These are phyloP conservation scores for Skeletonema costatum DNA, from an alignment of 108 stramenopile genomes.

Conservation along the genomic window DNA sequence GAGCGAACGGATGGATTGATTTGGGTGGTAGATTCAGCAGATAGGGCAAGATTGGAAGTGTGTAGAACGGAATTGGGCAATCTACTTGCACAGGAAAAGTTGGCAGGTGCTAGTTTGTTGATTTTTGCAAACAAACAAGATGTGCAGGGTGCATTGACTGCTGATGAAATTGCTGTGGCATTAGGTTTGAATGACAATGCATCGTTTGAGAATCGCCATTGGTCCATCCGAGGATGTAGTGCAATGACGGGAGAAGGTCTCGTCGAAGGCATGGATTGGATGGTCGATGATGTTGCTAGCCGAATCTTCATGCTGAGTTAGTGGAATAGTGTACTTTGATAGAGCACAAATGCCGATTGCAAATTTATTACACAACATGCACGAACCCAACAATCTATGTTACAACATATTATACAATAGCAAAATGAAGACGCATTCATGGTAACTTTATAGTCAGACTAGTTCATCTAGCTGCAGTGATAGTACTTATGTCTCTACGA, in stretches of 20 bases:
- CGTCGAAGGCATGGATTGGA: constrained; percentile 94
- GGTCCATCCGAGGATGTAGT: constrained; percentile 88
- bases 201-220: constrained; percentile 84
- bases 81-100: constrained; percentile 93
- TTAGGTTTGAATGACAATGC: constrained; percentile 72
- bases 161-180: constrained; percentile 73
- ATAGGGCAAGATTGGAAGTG: constrained; percentile 79
- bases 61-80: constrained; percentile 85
- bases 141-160: constrained; percentile 77
- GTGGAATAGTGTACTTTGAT: not conserved
- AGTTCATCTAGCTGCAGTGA: no score
- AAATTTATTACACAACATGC: not conserved
- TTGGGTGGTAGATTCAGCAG: constrained; percentile 98
- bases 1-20: constrained; percentile 98
- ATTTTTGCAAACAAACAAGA: constrained; percentile 99
- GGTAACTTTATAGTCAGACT: not conserved
- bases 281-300: constrained; percentile 91
- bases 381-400: not conserved
- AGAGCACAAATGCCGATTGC: no score
- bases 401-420: not conserved
- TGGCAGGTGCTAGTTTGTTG: constrained; percentile 95
- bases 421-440: not conserved
- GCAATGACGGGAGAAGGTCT: constrained; percentile 96
- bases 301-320: constrained; percentile 92
- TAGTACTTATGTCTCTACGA: no score